Conservation (phyloP, 306 rosid species). For the Acacia acuminata region DNA sequence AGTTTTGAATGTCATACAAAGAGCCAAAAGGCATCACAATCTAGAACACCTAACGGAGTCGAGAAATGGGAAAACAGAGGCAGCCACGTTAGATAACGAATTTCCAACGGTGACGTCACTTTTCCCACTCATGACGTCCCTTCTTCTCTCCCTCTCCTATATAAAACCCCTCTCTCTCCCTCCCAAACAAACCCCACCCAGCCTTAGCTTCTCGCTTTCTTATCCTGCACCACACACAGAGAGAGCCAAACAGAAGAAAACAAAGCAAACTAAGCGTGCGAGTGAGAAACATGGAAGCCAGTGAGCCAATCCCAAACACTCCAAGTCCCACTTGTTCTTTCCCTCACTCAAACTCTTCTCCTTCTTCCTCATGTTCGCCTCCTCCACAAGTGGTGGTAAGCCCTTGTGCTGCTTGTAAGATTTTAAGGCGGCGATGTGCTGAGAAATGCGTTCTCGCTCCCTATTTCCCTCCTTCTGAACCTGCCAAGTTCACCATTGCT, state of each 20-base stretch:
- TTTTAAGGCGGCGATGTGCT: conserved; percentile 79
- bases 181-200: conserved; percentile 39
- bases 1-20: conserved; percentile 41
- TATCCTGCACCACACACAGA: not conserved
- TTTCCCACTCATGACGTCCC: conserved; percentile 28
- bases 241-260: conserved; percentile 11
- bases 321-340: conserved; percentile 42
- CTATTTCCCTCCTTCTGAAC: conserved; percentile 91
- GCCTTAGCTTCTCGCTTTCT: not conserved
- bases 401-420: conserved; percentile 97
- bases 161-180: conserved; percentile 31
- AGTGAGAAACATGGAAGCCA: conserved; percentile 46
- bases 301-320: conserved; percentile 47
- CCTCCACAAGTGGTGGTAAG: conserved; percentile 51
- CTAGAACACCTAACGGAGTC: conserved; percentile 50
- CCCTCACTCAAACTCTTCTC: conserved; percentile 42
- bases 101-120: conserved; percentile 41
- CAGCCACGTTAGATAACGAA: conserved; percentile 43
- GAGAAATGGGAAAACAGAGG: conserved; percentile 34
- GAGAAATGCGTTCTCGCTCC: conserved; percentile 89
- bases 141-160: not conserved
- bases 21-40: conserved; percentile 37
- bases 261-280: not conserved
- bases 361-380: conserved; percentile 41
- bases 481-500: conserved; percentile 90